phyloP scores from a whole-genome alignment of 805 yeast genomes.

The Sugiyamaella smithiae region DNA sequence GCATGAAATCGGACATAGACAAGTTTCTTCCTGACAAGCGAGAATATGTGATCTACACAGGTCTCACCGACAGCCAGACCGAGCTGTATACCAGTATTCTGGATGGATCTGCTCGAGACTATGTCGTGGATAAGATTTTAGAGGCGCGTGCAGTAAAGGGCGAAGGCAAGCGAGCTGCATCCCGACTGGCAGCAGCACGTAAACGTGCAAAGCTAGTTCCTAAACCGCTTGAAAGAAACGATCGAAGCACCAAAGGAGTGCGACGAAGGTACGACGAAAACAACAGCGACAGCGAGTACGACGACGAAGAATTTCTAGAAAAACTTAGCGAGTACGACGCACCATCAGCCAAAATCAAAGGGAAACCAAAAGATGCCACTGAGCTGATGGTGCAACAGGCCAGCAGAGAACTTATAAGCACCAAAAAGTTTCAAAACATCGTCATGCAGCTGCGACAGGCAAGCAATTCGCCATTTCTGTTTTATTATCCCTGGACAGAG shows the following conservation, averaged over 20 bases:
- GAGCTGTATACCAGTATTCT: constrained; percentile 55
- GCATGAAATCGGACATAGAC: constrained; percentile 74
- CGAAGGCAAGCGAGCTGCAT: constrained; percentile 1
- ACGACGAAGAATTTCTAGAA: constrained; percentile 32
- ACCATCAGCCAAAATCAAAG: neutral
- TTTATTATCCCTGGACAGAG: constrained; percentile 71
- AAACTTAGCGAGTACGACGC: constrained; percentile 11
- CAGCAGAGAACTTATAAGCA: constrained; percentile 41
- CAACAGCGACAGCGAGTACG: constrained; percentile 16
- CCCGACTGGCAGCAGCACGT: neutral
- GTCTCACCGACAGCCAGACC: constrained; percentile 61
- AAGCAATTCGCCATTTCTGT: constrained; percentile 82
- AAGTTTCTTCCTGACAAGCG: constrained; percentile 78
- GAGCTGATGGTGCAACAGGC: constrained; percentile 25
- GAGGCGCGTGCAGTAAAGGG: constrained; percentile 16
- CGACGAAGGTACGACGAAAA: neutral
- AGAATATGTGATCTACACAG: constrained; percentile 78
- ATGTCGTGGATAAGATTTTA: constrained; percentile 29
- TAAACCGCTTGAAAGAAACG: neutral
- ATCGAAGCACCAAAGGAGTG: neutral
- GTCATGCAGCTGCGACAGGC: constrained; percentile 83
- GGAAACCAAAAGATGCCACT: constrained; percentile 12
- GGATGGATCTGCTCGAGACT: constrained; percentile 37
- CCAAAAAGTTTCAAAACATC: constrained; percentile 58
- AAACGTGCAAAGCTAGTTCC: neutral